These are phyloP conservation scores for Trichoderma sp. DNA, from an alignment of 2,329 filamentous ascomycete genomes.

Conservation along the genomic window DNA sequence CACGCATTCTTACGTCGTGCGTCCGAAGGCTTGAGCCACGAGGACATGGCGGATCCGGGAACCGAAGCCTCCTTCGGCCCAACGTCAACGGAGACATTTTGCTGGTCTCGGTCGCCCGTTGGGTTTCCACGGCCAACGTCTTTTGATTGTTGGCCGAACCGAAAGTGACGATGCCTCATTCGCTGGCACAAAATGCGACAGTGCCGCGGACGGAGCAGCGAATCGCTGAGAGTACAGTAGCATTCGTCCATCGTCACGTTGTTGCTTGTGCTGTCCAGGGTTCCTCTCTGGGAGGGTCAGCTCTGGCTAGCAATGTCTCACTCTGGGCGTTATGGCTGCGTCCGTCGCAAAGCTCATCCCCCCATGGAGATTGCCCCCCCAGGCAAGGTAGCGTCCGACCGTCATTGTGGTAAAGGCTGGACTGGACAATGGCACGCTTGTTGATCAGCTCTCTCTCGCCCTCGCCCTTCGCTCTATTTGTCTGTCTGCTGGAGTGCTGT, in stretches of 20 bases:
- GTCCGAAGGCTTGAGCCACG: background rate
- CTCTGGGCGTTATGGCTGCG: slow-evolving; percentile 22
- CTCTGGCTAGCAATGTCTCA: slow-evolving; percentile 23
- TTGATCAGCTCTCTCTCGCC: background rate
- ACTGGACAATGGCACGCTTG: background rate
- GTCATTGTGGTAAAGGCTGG: slow-evolving; percentile 1
- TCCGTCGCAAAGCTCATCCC: slow-evolving; percentile 25
- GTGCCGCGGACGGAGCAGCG: background rate
- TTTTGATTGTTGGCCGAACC: background rate
- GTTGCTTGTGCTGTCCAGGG: background rate
- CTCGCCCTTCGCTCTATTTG: background rate
- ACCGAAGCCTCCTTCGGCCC: background rate
- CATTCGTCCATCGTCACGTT: slow-evolving; percentile 11
- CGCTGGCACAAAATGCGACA: background rate
- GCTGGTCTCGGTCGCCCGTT: slow-evolving; percentile 8
- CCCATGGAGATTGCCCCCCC: background rate
- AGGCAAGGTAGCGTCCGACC: slow-evolving; percentile 9
- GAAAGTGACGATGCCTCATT: background rate
- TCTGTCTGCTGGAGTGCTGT: background rate
- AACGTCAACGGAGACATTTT: background rate
- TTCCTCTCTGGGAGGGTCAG: slow-evolving; percentile 7
- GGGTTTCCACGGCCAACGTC: background rate
- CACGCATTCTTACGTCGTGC: background rate
- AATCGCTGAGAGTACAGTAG: background rate
- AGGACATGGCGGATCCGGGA: slow-evolving; percentile 13